phyloP scores from a whole-genome alignment of 2,329 filamentous ascomycete genomes.

The Thelonectria blattea region DNA sequence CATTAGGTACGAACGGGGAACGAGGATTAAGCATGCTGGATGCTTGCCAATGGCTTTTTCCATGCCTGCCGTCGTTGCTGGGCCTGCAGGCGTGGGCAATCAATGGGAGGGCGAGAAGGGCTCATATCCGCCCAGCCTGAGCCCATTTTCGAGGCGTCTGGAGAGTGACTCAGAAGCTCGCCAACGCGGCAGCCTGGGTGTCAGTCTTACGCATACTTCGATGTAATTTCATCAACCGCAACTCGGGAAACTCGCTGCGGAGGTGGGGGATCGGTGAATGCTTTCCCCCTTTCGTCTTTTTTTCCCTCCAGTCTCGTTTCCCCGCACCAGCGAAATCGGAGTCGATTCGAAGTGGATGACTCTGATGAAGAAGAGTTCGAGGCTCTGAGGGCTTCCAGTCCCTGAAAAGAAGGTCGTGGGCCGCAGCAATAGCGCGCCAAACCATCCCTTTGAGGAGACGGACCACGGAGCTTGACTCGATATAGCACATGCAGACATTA shows the following conservation, averaged over 20 bases:
- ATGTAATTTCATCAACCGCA: slow-evolving; percentile 34
- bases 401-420: slow-evolving; percentile 35
- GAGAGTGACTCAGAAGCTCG: slow-evolving; percentile 22
- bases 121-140: slow-evolving; percentile 20
- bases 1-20: slow-evolving; percentile 22
- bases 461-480: slow-evolving; percentile 32
- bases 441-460: slow-evolving; percentile 17
- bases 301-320: slow-evolving; percentile 23
- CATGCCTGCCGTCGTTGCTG: slow-evolving; percentile 15
- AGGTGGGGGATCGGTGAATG: slow-evolving; percentile 24
- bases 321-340: slow-evolving; percentile 39
- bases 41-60: background rate
- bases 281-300: slow-evolving; percentile 24
- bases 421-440: slow-evolving; percentile 34
- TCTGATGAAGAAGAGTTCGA: slow-evolving; percentile 26
- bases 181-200: slow-evolving; percentile 7
- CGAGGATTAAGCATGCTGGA: slow-evolving; percentile 14
- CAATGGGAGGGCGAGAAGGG: slow-evolving; percentile 16
- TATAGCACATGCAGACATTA: slow-evolving; percentile 22
- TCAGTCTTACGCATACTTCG: slow-evolving; percentile 34
- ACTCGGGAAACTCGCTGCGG: slow-evolving; percentile 22
- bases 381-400: slow-evolving; percentile 29
- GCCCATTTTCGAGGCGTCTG: slow-evolving; percentile 10
- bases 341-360: slow-evolving; percentile 28
- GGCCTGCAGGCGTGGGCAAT: slow-evolving; percentile 11